These are phyloP conservation scores for Paratinospora sagittata DNA, from an alignment of 164 flowering plant species.

Conservation along the genomic window DNA sequence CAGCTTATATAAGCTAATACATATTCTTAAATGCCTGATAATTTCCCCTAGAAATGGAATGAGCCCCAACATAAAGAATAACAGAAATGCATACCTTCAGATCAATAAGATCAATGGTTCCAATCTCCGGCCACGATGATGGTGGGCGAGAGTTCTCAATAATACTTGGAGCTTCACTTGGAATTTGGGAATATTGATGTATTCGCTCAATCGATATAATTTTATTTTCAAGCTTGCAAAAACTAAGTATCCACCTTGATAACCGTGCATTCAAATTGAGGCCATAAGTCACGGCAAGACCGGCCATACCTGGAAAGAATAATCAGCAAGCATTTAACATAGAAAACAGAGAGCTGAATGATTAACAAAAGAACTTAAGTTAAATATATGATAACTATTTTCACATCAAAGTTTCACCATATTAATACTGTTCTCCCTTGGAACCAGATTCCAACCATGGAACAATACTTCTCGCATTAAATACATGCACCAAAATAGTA, in stretches of 20 bases:
- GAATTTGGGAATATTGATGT: slow-evolving; percentile 78
- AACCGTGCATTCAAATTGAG: slow-evolving; percentile 91
- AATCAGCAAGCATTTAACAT: slow-evolving; percentile 14
- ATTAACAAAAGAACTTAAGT: not conserved
- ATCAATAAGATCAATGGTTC: slow-evolving; percentile 72
- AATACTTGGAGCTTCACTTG: slow-evolving; percentile 77
- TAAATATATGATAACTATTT: not conserved
- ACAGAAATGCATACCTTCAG: slow-evolving; percentile 53
- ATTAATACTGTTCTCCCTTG: not conserved
- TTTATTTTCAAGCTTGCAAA: slow-evolving; percentile 97
- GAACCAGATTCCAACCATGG: not conserved
- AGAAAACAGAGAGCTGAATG: not conserved
- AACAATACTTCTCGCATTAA: not conserved
- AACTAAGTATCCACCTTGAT: slow-evolving; percentile 96
- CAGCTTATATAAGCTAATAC: too few relatives aligned
- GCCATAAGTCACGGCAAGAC: slow-evolving; percentile 96
- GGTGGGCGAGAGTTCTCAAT: slow-evolving; percentile 77
- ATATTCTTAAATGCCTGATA: too few relatives aligned
- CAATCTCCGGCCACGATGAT: slow-evolving; percentile 81
- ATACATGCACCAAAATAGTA: not conserved
- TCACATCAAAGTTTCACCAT: not conserved
- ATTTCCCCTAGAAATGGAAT: not conserved
- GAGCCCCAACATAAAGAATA: not conserved
- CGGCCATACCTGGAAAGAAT: slow-evolving; percentile 78
- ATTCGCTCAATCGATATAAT: slow-evolving; percentile 96